These are phyloP conservation scores for Quercus rubra DNA, from an alignment of 306 rosid species.

Conservation along the genomic window DNA sequence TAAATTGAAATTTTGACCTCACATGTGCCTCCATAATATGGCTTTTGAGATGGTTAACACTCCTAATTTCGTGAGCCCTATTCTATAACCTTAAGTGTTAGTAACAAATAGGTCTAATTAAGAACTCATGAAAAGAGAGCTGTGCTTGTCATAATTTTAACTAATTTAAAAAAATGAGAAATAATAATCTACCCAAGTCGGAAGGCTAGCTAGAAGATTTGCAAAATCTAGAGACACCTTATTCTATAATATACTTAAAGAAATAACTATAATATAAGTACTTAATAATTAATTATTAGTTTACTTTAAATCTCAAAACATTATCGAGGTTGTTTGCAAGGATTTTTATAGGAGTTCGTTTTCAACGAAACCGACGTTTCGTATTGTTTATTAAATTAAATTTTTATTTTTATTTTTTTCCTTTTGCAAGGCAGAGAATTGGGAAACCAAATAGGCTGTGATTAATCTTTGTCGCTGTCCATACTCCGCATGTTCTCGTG, in stretches of 20 bases:
- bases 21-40: too few species aligned
- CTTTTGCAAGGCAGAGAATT: background rate
- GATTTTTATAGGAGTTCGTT: conserved; percentile 36
- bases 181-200: background rate
- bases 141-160: background rate
- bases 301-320: background rate
- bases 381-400: background rate
- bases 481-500: conserved; percentile 33
- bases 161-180: background rate
- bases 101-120: background rate
- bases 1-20: too few species aligned
- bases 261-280: background rate
- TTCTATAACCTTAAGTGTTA: too few species aligned
- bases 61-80: too few species aligned
- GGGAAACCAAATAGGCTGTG: conserved; percentile 12
- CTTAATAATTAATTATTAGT: background rate
- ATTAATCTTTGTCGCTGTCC: conserved; percentile 38
- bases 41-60: too few species aligned
- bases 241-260: background rate
- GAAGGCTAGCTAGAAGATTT: conserved; percentile 4
- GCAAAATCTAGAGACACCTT: conserved; percentile 16
- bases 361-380: conserved; percentile 30
- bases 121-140: background rate
- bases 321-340: conserved; percentile 28
- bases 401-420: too few species aligned